Percentiles rank a stretch among this genome's conserved stretches.
Evolutionary conservation across 768 basidiomycete species (phyloP).

Genomic region (Sporobolomyces pararoseus): DNA sequence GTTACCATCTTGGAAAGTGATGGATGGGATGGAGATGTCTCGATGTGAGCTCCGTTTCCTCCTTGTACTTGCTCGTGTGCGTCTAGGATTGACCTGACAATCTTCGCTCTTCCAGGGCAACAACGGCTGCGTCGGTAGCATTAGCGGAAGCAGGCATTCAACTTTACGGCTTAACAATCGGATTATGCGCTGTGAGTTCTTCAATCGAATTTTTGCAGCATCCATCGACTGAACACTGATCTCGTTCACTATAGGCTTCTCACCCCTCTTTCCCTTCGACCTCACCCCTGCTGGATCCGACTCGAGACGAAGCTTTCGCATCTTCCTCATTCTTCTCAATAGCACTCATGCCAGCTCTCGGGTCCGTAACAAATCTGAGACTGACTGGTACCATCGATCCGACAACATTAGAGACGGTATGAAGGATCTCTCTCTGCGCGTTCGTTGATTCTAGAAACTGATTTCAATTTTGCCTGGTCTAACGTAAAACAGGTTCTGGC

Average conservation of each 20-base stretch:
- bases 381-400: conserved; percentile 8
- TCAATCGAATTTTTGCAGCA: neutral
- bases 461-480: no score
- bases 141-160: conserved; percentile 90
- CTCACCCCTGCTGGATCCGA: conserved; percentile 69
- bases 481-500: neutral
- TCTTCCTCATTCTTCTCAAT: conserved; percentile 69
- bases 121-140: conserved; percentile 82
- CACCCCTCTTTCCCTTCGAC: neutral
- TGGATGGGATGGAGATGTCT: conserved; percentile 68
- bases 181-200: conserved; percentile 68
- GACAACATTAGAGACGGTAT: neutral
- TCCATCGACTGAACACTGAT: no score
- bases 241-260: conserved; percentile 12
- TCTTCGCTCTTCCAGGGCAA: conserved; percentile 54
- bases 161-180: conserved; percentile 78
- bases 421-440: no score
- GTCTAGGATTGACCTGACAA: no score
- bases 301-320: conserved; percentile 60
- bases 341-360: conserved; percentile 82
- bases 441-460: no score
- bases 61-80: no score
- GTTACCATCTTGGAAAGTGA: conserved; percentile 87
- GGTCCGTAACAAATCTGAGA: conserved; percentile 78
- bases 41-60: conserved; percentile 21